Evolutionary conservation across 176 grass and related monocot species (phyloP).

Genomic region (Cymbopogon citratus): DNA sequence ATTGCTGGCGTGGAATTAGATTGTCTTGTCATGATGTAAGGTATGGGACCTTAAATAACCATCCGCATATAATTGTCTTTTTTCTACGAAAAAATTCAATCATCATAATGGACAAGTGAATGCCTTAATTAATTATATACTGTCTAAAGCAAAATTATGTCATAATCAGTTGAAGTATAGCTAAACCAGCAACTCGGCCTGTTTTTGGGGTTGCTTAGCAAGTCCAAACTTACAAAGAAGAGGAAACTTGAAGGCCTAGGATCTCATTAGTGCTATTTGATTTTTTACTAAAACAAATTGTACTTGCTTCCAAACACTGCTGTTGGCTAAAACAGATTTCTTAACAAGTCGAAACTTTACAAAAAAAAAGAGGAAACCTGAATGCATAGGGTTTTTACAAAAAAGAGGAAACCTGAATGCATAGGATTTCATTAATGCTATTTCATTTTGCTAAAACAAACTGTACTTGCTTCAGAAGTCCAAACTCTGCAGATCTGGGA

Average conservation of each 20-base stretch:
- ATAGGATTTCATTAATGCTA: conserved; percentile 2
- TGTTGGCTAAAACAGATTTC: not conserved
- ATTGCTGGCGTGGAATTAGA: not conserved
- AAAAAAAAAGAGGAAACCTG: not conserved
- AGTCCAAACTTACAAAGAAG: not conserved
- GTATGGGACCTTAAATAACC: not conserved
- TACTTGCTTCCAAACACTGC: too few relatives aligned
- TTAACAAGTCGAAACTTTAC: conserved; percentile 12
- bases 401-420: not conserved
- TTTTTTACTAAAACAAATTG: not conserved
- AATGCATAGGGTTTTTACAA: not conserved
- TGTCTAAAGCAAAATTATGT: not conserved
- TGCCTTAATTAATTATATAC: not conserved
- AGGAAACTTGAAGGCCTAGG: not conserved
- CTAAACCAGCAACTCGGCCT: not conserved
- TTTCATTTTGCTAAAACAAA: too few relatives aligned
- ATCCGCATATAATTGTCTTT: not conserved
- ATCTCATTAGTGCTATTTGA: not conserved
- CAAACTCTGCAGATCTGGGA: too few relatives aligned
- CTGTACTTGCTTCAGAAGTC: too few relatives aligned
- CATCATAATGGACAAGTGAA: not conserved
- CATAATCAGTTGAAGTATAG: not conserved
- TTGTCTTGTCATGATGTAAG: not conserved
- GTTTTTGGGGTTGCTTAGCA: conserved; percentile 7
- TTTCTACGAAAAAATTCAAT: not conserved